phyloP scores from a whole-genome alignment of 768 basidiomycete genomes.

The Porphyrellus cyaneotinctus region DNA sequence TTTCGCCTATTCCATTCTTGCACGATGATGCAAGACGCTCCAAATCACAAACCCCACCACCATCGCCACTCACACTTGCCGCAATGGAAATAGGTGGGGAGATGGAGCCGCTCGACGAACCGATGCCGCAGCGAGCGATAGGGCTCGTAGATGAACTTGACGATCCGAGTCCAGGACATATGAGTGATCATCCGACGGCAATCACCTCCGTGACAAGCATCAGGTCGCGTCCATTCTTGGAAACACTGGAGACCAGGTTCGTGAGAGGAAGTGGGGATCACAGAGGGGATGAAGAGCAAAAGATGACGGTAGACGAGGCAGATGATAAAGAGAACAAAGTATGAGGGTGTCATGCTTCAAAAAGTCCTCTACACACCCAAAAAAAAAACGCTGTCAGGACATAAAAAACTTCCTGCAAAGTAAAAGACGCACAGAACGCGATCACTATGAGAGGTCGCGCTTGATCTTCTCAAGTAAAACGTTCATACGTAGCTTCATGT shows the following conservation, averaged over 20 bases:
- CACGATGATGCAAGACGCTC: conserved; percentile 80
- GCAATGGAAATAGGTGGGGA: conserved; percentile 31
- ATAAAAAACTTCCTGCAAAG: not conserved
- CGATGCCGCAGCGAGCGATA: conserved; percentile 45
- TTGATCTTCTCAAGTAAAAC: conserved; percentile 85
- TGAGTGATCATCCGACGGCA: conserved; percentile 76
- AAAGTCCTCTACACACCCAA: not conserved
- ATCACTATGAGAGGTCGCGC: conserved; percentile 43
- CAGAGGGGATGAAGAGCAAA: conserved; percentile 22
- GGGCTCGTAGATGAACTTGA: conserved; percentile 85
- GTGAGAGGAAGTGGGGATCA: conserved; percentile 45
- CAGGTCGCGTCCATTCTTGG: conserved; percentile 44
- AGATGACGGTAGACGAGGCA: conserved; percentile 37
- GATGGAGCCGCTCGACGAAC: conserved; percentile 37
- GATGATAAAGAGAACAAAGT: conserved; percentile 59
- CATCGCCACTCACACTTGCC: conserved; percentile 61
- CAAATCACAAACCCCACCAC: conserved; percentile 74
- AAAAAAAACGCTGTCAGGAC: conserved; percentile 1
- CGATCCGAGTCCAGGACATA: conserved; percentile 77
- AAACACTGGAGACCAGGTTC: conserved; percentile 60
- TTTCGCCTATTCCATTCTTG: conserved; percentile 84
- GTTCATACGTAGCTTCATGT: conserved; percentile 86
- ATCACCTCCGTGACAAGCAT: conserved; percentile 60
- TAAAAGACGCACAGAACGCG: conserved; percentile 2
- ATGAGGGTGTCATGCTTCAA: conserved; percentile 20